Base-by-base conservation (phyloP, 768 basidiomycete genomes). In the Leccinum imitatum region DNA sequence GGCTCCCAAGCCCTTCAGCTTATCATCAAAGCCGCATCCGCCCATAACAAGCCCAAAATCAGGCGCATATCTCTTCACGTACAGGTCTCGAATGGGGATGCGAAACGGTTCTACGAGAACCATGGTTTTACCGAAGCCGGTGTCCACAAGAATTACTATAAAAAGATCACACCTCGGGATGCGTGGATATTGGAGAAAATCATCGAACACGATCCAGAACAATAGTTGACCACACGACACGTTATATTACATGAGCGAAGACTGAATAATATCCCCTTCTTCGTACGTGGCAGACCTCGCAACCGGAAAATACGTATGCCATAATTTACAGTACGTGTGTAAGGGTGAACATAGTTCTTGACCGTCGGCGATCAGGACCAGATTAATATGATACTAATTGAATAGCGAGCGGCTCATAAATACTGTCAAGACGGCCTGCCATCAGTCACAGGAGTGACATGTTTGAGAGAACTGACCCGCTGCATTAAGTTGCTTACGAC, bases 171-270 rank as follows among this genome's bases (percentile, higher is more conserved):
- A 30, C 93, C 93, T 25, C 84, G 83, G 63, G 89, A 89, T 68
- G 93, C 93, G 21, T 95, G 93, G 93, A 79, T 95, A 60, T 80
- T 95, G 54, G 90, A 95, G 76, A 85, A 82, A 71, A 71, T 69
- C 53, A 75, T 87, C 61, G 63, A 75, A 52, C 71, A 64, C 53
- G 54, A n/a, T 48, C 54, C 63, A 57, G 67, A 65, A 53, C 61
- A 58, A 63, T 72, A 71, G 71, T 61, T 62, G 31, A 63, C 53
- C 59, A 56, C 25, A 60, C 63, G 60, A 59, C 65, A 56, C 63
- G 59, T 56, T 72, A 63, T 73, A 62, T 57, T 71, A 71, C 67
- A 65, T 56, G 69, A 60, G 35, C 41, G 53, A 61, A 60, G 39
- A 52, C 51, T 57, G 59, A 46, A 15, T 46, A 46, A 46, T 33